Percentiles rank a stretch among this genome's conserved stretches.
Conservation (phyloP, 441 rosid genomes). For the Erodium trifolium region DNA sequence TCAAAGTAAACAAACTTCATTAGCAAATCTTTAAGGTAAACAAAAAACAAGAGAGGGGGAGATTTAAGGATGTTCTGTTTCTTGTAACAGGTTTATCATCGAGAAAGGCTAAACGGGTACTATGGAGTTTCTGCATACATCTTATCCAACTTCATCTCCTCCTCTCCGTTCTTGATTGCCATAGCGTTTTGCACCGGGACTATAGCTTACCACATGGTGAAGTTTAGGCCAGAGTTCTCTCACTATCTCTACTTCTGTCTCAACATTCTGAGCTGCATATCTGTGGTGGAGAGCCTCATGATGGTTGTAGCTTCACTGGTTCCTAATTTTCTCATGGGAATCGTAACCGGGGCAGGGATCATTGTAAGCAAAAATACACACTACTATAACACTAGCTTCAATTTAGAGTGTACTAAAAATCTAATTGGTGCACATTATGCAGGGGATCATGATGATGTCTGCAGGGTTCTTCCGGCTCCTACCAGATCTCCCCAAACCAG, state of each 20-base stretch:
- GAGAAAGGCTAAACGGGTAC: slow-evolving; percentile 71
- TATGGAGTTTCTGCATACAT: slow-evolving; percentile 59
- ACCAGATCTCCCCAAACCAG: slow-evolving; percentile 73
- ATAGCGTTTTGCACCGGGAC: slow-evolving; percentile 35
- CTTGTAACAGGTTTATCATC: slow-evolving; percentile 38
- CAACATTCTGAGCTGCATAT: slow-evolving; percentile 38
- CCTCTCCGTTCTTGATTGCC: slow-evolving; percentile 48
- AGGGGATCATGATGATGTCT: slow-evolving; percentile 98
- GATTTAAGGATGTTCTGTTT: too few species aligned
- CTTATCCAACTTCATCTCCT: slow-evolving; percentile 57
- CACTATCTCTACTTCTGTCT: slow-evolving; percentile 42
- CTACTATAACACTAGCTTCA: not conserved
- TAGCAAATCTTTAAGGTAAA: not conserved
- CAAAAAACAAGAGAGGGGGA: too few species aligned
- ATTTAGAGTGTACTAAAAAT: not conserved
- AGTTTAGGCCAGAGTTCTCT: slow-evolving; percentile 42
- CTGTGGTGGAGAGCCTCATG: slow-evolving; percentile 66
- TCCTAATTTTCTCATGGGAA: slow-evolving; percentile 72
- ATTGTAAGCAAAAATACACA: slow-evolving; percentile 32
- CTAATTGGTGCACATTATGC: slow-evolving; percentile 4
- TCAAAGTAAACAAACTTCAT: slow-evolving; percentile 45
- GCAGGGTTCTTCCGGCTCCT: slow-evolving; percentile 80
- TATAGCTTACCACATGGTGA: slow-evolving; percentile 60
- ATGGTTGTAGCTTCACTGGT: slow-evolving; percentile 74
- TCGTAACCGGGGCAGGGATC: slow-evolving; percentile 60